Evolutionary conservation across 2,329 filamentous ascomycete genomes (phyloP).

Genomic region (Ceratocystis harringtonii): DNA sequence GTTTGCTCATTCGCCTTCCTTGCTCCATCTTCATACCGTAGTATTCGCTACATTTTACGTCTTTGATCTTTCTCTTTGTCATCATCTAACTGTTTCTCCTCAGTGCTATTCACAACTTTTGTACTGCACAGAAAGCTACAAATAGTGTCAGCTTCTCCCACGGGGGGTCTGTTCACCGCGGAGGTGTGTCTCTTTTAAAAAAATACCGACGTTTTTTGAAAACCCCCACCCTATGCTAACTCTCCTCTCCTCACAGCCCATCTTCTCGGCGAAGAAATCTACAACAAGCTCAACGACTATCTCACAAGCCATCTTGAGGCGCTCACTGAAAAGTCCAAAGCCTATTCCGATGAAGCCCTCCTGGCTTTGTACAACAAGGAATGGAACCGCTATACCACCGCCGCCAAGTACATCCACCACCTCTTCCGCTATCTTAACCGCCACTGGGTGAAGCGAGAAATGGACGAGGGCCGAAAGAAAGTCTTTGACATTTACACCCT

Average conservation of each 20-base stretch:
- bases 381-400: slow-evolving; percentile 90
- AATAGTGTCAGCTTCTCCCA: slow-evolving; percentile 31
- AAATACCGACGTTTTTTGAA: not conserved
- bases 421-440: slow-evolving; percentile 91
- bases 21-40: not conserved
- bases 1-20: not conserved
- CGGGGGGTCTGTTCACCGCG: slow-evolving; percentile 32
- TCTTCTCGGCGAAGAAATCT: slow-evolving; percentile 87
- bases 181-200: slow-evolving; percentile 37
- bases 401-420: slow-evolving; percentile 95
- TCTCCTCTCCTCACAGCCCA: slow-evolving; percentile 45
- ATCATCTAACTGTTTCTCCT: not conserved
- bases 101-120: slow-evolving; percentile 94
- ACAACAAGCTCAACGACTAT: slow-evolving; percentile 79
- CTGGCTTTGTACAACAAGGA: slow-evolving; percentile 89
- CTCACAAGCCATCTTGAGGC: slow-evolving; percentile 60
- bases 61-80: too few relatives aligned
- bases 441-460: slow-evolving; percentile 98
- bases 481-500: slow-evolving; percentile 97
- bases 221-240: not conserved
- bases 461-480: slow-evolving; percentile 96
- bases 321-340: slow-evolving; percentile 57
- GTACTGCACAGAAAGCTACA: slow-evolving; percentile 80
- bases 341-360: slow-evolving; percentile 77
- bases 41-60: not conserved